A percentile compares a stretch with the other conserved stretches of the same genome.
Evolutionary conservation across 257 asterid species (phyloP).

Genomic region (Petunia axillaris): DNA sequence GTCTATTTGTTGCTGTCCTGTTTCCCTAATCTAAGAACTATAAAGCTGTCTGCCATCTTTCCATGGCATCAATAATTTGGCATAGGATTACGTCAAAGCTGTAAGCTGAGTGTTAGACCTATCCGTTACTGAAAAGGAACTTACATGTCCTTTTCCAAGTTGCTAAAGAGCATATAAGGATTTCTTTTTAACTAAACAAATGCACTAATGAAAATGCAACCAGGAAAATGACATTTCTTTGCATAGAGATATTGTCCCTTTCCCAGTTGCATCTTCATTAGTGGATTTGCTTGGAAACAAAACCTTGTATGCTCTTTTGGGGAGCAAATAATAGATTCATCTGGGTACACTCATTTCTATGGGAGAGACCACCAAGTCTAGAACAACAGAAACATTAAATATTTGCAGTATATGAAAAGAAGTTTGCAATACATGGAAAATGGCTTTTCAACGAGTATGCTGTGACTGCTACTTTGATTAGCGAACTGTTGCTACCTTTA

Average conservation of each 20-base stretch:
- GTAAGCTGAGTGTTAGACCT: not conserved
- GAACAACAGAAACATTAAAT: not conserved
- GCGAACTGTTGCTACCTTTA: too few relatives aligned
- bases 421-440: not conserved
- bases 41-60: too few relatives aligned
- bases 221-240: too few relatives aligned
- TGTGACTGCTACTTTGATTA: too few relatives aligned
- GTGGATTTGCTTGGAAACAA: not conserved
- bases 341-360: not conserved
- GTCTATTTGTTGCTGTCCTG: not conserved
- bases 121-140: not conserved
- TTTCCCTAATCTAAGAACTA: not conserved
- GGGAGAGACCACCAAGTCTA: not conserved
- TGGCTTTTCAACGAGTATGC: too few relatives aligned
- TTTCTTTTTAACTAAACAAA: too few relatives aligned
- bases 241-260: not conserved
- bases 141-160: not conserved
- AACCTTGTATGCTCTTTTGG: not conserved
- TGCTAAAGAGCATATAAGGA: too few relatives aligned
- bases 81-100: too few relatives aligned
- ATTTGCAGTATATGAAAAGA: not conserved
- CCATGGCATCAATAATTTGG: too few relatives aligned
- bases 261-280: not conserved
- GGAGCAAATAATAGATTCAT: not conserved
- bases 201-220: too few relatives aligned